A percentile compares a stretch with the other conserved stretches of the same genome.
These are phyloP conservation scores for Cercis canadensis DNA, from an alignment of 306 rosid genomes.

Conservation along the genomic window DNA sequence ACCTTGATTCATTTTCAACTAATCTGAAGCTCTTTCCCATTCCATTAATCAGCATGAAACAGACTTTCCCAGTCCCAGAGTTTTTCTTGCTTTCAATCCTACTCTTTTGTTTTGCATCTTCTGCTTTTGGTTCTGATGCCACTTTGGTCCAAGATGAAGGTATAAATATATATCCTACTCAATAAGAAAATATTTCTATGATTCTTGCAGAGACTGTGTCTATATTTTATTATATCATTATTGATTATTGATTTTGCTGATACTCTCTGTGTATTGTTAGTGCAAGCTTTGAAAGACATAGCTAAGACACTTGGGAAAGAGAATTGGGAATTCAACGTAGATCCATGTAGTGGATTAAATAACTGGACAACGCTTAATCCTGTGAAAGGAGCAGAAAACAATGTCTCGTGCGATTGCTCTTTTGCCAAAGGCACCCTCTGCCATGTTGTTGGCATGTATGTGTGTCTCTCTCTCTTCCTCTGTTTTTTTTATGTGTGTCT, in stretches of 20 bases:
- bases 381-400: neutral
- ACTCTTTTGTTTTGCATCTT: too few relatives aligned
- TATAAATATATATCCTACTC: too few relatives aligned
- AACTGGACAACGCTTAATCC: slow-evolving; percentile 37
- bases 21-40: too few relatives aligned
- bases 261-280: slow-evolving; percentile 11
- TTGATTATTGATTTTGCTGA: neutral
- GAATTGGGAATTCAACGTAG: slow-evolving; percentile 51
- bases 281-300: slow-evolving; percentile 48
- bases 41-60: too few relatives aligned
- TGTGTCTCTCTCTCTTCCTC: slow-evolving; percentile 3
- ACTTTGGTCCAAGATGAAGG: slow-evolving; percentile 7
- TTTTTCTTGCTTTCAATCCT: too few relatives aligned
- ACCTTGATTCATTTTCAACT: too few relatives aligned
- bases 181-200: too few relatives aligned
- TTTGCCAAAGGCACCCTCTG: slow-evolving; percentile 40
- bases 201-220: too few relatives aligned
- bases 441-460: slow-evolving; percentile 61
- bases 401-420: slow-evolving; percentile 50
- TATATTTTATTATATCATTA: too few relatives aligned
- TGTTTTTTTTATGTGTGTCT: too few relatives aligned
- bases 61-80: too few relatives aligned
- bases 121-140: neutral
- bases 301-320: slow-evolving; percentile 55
- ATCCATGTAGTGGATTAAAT: slow-evolving; percentile 54